phyloP scores from a whole-genome alignment of 345 rosid species.

The Gossypium arboreum region DNA sequence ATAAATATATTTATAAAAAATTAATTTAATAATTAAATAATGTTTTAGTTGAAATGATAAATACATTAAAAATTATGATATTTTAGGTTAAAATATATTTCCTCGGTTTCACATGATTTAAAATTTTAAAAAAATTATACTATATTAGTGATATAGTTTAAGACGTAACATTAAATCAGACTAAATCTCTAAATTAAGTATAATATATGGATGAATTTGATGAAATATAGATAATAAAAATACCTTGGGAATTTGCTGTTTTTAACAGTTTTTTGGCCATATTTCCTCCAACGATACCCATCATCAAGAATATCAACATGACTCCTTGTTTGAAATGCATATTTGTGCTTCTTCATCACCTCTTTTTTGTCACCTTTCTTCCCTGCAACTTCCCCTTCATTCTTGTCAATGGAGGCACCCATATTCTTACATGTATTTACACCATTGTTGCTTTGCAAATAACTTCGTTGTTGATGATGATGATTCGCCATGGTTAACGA shows the following conservation, averaged over 20 bases:
- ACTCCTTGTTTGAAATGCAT: conserved; percentile 45
- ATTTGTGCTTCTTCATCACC: conserved; percentile 31
- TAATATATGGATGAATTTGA: neutral
- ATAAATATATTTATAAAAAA: no score
- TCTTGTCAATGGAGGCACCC: neutral
- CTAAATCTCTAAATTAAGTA: neutral
- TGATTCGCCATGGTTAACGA: conserved; percentile 7
- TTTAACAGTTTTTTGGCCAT: conserved; percentile 45
- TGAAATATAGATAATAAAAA: neutral
- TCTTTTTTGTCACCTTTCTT: conserved; percentile 17
- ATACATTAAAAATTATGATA: no score
- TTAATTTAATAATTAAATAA: no score
- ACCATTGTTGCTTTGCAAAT: conserved; percentile 1
- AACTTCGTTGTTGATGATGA: neutral
- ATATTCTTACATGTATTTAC: conserved; percentile 1
- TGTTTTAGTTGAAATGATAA: no score
- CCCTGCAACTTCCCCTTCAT: neutral
- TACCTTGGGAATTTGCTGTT: conserved; percentile 42
- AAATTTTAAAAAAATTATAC: no score
- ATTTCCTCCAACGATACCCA: conserved; percentile 52
- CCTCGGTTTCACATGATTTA: no score
- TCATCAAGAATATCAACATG: conserved; percentile 48
- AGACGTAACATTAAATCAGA: neutral
- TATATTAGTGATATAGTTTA: neutral
- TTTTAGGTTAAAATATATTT: no score